Conservation (phyloP, 192 early-diverging fungal species). For the Anaeromyces robustus region DNA sequence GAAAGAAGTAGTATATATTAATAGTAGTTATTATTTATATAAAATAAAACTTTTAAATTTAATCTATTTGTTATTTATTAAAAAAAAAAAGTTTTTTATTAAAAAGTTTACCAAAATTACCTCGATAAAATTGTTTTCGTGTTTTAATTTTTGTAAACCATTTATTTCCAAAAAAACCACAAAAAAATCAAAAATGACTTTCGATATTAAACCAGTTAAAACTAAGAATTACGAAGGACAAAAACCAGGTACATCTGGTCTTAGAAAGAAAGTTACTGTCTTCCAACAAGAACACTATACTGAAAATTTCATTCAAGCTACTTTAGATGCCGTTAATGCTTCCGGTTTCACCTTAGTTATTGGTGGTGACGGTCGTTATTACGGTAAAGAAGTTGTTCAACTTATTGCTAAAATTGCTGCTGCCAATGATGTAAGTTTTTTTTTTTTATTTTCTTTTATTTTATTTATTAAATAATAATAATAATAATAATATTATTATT, state of each 20-base stretch:
- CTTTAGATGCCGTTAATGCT: conserved; percentile 62
- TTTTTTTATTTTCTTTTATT: background rate
- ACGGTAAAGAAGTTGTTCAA: conserved; percentile 64
- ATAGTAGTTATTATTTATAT: background rate
- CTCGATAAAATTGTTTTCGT: background rate
- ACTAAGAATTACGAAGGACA: conserved; percentile 78
- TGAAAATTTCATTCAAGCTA: conserved; percentile 92
- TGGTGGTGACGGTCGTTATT: conserved; percentile 94
- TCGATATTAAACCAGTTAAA: conserved; percentile 23
- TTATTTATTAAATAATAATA: no score
- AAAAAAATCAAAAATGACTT: background rate
- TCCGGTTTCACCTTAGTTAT: conserved; percentile 70
- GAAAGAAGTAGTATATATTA: no score
- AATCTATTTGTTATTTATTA: background rate
- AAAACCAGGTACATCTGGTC: conserved; percentile 91
- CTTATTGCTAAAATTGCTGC: conserved; percentile 76
- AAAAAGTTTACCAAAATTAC: background rate
- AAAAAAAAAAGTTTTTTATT: background rate
- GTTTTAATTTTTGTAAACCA: background rate
- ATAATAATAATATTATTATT: no score
- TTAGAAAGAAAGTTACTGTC: conserved; percentile 87
- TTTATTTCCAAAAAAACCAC: background rate
- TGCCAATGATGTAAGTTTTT: conserved; percentile 49
- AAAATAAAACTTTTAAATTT: background rate
- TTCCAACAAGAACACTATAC: conserved; percentile 92